Evolutionary conservation across 768 basidiomycete species (phyloP).

Genomic region (Strobilomyces echinocephalus): DNA sequence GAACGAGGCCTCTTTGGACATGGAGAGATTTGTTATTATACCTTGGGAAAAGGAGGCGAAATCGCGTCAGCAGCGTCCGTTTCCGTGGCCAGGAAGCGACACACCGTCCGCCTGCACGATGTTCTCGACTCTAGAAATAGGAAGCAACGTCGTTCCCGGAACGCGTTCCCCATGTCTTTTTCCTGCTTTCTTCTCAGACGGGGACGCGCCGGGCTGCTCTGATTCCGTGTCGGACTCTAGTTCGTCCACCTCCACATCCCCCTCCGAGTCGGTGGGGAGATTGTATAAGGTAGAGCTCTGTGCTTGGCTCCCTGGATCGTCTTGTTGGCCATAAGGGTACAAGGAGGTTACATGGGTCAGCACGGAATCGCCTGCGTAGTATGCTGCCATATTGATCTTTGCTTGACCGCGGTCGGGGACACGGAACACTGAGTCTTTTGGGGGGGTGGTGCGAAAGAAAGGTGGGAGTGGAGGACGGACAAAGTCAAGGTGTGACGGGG

Average conservation of each 20-base stretch:
- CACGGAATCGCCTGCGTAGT: constrained; percentile 26
- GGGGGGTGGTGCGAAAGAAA: constrained; percentile 2
- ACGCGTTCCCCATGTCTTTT: constrained; percentile 39
- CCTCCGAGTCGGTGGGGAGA: constrained; percentile 32
- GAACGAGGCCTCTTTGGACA: constrained; percentile 75
- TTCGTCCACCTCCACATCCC: constrained; percentile 32
- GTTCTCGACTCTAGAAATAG: constrained; percentile 62
- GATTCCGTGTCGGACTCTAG: constrained; percentile 32
- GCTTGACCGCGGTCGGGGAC: constrained; percentile 7
- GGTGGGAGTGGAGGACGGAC: constrained; percentile 3
- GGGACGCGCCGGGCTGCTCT: constrained; percentile 24
- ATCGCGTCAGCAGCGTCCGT: constrained; percentile 13
- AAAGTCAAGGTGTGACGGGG: constrained; percentile 10
- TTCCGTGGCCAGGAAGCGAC: constrained; percentile 21
- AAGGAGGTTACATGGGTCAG: constrained; percentile 31
- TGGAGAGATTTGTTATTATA: constrained; percentile 54
- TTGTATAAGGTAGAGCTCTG: constrained; percentile 29
- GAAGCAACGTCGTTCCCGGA: constrained; percentile 65
- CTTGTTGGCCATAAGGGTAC: constrained; percentile 27
- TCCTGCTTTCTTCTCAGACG: constrained; percentile 25
- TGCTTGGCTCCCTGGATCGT: constrained; percentile 23
- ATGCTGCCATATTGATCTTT: constrained; percentile 28
- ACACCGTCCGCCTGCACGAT: constrained; percentile 76
- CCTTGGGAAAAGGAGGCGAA: constrained; percentile 34
- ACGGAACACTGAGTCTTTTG: constrained; percentile 1